phyloP scores from a whole-genome alignment of 2,329 filamentous ascomycete species.

The Pseudonectria foliicola region DNA sequence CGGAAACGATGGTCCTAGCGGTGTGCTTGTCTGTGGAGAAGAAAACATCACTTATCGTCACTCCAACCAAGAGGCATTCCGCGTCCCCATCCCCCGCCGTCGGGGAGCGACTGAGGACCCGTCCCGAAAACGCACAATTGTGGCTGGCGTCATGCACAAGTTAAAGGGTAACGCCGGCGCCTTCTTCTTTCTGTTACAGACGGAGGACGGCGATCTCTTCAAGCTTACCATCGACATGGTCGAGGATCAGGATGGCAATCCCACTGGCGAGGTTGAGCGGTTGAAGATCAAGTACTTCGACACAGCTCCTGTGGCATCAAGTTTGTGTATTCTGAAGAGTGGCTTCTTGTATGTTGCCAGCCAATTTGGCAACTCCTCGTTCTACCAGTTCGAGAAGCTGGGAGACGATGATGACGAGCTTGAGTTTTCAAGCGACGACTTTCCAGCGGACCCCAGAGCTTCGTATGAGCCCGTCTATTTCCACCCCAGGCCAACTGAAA shows the following conservation, averaged over 20 bases:
- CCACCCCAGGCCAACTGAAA: conserved; percentile 69
- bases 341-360: conserved; percentile 90
- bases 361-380: conserved; percentile 86
- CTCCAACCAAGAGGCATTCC: conserved; percentile 84
- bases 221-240: conserved; percentile 91
- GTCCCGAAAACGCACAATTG: conserved; percentile 78
- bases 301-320: conserved; percentile 82
- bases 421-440: conserved; percentile 78
- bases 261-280: conserved; percentile 72
- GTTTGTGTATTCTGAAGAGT: conserved; percentile 86
- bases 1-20: conserved; percentile 86
- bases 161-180: conserved; percentile 74
- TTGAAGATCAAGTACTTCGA: conserved; percentile 98
- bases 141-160: conserved; percentile 94
- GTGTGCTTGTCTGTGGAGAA: conserved; percentile 88
- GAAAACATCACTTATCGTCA: conserved; percentile 97
- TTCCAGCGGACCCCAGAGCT: conserved; percentile 65
- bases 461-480: conserved; percentile 78
- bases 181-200: conserved; percentile 95
- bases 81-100: conserved; percentile 81
- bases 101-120: conserved; percentile 87
- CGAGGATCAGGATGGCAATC: conserved; percentile 69
- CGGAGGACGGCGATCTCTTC: conserved; percentile 96
- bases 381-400: conserved; percentile 96
- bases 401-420: conserved; percentile 90